These are phyloP conservation scores for Hericium erinaceus DNA, from an alignment of 768 basidiomycete genomes.

Conservation along the genomic window DNA sequence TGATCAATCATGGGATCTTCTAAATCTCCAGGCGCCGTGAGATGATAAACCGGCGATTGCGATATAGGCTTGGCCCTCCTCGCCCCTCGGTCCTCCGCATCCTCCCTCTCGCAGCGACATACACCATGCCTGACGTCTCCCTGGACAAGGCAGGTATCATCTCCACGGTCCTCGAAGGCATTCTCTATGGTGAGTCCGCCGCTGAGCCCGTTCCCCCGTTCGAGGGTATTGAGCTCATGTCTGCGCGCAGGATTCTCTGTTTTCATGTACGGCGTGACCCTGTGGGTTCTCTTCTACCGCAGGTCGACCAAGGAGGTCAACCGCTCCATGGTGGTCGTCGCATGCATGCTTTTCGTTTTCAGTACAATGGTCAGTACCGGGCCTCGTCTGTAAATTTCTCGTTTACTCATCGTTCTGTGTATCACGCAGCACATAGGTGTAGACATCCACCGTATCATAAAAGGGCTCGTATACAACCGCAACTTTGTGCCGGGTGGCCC, in stretches of 20 bases:
- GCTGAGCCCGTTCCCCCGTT: background rate
- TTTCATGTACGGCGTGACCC: slow-evolving; percentile 1
- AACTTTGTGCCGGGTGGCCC: slow-evolving; percentile 16
- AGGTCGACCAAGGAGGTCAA: background rate
- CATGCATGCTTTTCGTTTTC: background rate
- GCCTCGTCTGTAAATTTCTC: background rate
- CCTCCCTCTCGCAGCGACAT: background rate
- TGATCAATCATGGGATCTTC: too few species aligned
- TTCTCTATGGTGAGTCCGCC: background rate
- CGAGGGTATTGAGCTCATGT: too few species aligned
- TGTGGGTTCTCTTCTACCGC: background rate
- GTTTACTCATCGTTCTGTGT: too few species aligned
- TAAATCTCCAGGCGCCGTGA: too few species aligned
- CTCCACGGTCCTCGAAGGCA: background rate
- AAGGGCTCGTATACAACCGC: slow-evolving; percentile 19
- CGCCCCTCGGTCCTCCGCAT: background rate
- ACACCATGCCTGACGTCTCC: background rate
- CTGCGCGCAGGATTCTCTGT: background rate
- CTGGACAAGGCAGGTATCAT: background rate
- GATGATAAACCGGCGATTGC: too few species aligned
- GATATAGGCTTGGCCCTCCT: background rate
- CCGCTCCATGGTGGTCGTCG: background rate
- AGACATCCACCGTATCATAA: background rate
- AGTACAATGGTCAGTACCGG: background rate
- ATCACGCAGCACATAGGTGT: background rate